These are phyloP conservation scores for Chlamydomonas asymmetrica DNA, from an alignment of 139 green algal genomes.

Conservation along the genomic window DNA sequence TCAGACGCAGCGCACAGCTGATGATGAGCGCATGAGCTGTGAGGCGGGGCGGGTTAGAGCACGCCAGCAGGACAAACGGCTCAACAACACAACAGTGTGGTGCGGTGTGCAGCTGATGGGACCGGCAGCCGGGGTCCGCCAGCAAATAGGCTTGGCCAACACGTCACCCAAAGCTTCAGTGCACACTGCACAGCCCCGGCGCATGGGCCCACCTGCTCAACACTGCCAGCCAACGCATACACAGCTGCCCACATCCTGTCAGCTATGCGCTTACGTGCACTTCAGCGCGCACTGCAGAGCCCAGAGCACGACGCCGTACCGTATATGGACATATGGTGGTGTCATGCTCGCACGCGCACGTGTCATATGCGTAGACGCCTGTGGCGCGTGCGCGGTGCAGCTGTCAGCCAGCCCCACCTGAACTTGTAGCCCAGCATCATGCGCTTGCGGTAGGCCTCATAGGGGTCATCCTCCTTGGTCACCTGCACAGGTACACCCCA, in stretches of 20 bases:
- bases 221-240: background rate
- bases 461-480: conserved; percentile 62
- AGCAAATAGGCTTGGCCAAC: background rate
- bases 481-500: conserved; percentile 24
- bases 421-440: conserved; percentile 83
- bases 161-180: background rate
- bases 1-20: background rate
- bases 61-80: no score
- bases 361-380: background rate
- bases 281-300: background rate
- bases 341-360: no score
- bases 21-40: background rate
- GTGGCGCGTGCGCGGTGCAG: background rate
- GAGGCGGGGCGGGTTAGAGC: no score
- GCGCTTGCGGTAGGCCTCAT: conserved; percentile 65
- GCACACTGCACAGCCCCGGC: background rate
- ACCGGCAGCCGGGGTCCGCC: background rate
- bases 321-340: no score
- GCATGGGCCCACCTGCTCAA: background rate
- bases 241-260: background rate
- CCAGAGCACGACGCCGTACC: background rate
- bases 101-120: background rate
- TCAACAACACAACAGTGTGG: background rate
- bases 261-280: background rate
- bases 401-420: background rate